Evolutionary conservation across 768 basidiomycete species (phyloP), one percentile per base, ranked within the genome.

Genomic region (Trametes cingulata): DNA sequence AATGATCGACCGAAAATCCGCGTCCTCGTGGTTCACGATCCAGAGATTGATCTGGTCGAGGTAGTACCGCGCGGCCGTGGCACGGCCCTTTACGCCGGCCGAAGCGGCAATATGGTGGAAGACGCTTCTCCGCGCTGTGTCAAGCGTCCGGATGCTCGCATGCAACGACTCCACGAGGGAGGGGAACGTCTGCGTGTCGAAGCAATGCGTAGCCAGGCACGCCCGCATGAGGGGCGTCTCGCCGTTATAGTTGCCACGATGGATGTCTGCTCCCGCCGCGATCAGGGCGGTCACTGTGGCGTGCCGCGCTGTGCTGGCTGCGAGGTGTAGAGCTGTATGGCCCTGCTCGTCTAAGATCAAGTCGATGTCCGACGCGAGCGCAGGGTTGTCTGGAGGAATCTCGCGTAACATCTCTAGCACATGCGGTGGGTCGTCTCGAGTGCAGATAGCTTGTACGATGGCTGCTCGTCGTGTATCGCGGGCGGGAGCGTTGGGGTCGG

Each of bases 201-300:
- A 88, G 67, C 88, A 89, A 71, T 94, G 88, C 22, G 92, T 94
- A 9, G 95, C 88, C 58, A 98, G 82, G 59, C 93, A 89, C 6
- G 95, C 90, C 40, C 96, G 89, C 27, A 97, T 92, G 29, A 99
- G 83, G 1, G 97, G 88, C 0, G 96, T 98, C 73, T 99, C 97
- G 46, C 97, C 95, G 5, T 89, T 84, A 69, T 88, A 88, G 74
- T 98, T 98, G 1, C 97, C 97, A 8, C 93, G 84, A 67, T 93
- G 85, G 15, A 93, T 78, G 71, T 98, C 95, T 1, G 95, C 93
- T 29, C 95, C 94, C 46, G 80, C 78, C 1, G 76, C 75, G 58
- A 98, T 80, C 36, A 99, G 81, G 10, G 85, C 83, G 24, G 85
- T 82, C 17, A 92, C 82, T 35, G 82, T 85, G 24, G 80, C 77